Percentiles rank a stretch among this genome's conserved stretches.
These are phyloP conservation scores for Knoxia roxburghii DNA, from an alignment of 257 asterid genomes.

Conservation along the genomic window DNA sequence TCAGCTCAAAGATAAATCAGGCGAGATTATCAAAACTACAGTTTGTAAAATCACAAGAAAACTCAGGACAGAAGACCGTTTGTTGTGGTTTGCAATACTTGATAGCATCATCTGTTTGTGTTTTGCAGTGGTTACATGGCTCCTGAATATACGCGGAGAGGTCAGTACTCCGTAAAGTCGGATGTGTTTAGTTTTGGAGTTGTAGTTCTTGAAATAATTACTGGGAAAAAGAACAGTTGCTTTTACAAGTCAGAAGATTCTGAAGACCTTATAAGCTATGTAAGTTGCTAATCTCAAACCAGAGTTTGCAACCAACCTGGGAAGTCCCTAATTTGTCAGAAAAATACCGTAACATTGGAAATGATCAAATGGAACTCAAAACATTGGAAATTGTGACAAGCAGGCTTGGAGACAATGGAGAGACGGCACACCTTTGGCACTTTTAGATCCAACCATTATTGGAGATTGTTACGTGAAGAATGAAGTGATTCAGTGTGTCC, in stretches of 20 bases:
- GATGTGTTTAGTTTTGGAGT: constrained; percentile 36
- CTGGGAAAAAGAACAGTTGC: constrained; percentile 20
- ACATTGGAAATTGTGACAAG: neutral
- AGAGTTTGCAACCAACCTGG: neutral
- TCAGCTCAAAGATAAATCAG: too few relatives aligned
- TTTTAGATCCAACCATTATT: constrained; percentile 25
- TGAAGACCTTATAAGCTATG: constrained; percentile 23
- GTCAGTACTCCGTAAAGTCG: constrained; percentile 27
- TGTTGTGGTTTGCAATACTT: too few relatives aligned
- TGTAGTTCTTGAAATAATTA: constrained; percentile 25
- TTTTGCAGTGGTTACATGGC: constrained; percentile 32
- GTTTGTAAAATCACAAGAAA: too few relatives aligned
- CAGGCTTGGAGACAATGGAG: constrained; percentile 34
- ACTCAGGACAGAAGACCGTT: too few relatives aligned
- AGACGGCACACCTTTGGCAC: constrained; percentile 8
- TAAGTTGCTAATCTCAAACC: constrained; percentile 16
- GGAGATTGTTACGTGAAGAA: neutral
- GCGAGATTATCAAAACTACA: too few relatives aligned
- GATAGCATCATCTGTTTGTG: neutral
- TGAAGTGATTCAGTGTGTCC: constrained; percentile 20
- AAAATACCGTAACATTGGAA: too few relatives aligned
- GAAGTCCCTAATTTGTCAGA: too few relatives aligned
- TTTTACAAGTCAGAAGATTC: constrained; percentile 13
- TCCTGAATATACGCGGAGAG: constrained; percentile 27
- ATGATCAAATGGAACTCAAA: too few relatives aligned